Evolutionary conservation across 2,329 filamentous ascomycete genomes (phyloP).

Genomic region (Alternaria angustiovoidea): DNA sequence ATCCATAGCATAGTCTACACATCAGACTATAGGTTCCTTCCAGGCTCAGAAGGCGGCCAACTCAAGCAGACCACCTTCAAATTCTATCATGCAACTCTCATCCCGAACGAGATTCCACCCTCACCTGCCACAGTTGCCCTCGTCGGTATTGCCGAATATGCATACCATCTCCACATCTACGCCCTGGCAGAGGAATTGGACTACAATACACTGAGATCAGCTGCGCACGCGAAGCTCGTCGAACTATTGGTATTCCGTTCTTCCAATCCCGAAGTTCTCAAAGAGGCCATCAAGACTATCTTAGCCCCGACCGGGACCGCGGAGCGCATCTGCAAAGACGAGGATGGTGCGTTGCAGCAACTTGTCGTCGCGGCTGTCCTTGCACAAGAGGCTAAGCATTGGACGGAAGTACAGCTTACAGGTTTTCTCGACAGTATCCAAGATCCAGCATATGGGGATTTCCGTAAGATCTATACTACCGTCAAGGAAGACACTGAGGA

Average conservation of each 20-base stretch:
- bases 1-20: conserved; percentile 16
- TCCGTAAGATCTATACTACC: conserved; percentile 3
- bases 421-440: not conserved
- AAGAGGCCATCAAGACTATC: conserved; percentile 1
- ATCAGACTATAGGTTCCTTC: conserved; percentile 15
- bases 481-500: conserved; percentile 4
- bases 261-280: not conserved
- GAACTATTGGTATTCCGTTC: not conserved
- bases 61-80: conserved; percentile 5
- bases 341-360: conserved; percentile 10
- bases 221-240: conserved; percentile 6
- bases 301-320: not conserved
- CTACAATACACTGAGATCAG: conserved; percentile 13
- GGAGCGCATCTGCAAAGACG: conserved; percentile 10
- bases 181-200: conserved; percentile 17
- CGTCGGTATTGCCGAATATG: conserved; percentile 5
- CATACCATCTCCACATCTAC: conserved; percentile 22
- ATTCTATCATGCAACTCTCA: conserved; percentile 7
- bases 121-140: conserved; percentile 6
- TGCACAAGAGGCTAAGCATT: not conserved
- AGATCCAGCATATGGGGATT: conserved; percentile 3
- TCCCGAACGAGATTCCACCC: not conserved
- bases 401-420: not conserved
- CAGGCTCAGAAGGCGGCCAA: not conserved
- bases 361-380: conserved; percentile 3